phyloP scores from a whole-genome alignment of 192 early-diverging fungal genomes.

The Entophlyctis luteolus region DNA sequence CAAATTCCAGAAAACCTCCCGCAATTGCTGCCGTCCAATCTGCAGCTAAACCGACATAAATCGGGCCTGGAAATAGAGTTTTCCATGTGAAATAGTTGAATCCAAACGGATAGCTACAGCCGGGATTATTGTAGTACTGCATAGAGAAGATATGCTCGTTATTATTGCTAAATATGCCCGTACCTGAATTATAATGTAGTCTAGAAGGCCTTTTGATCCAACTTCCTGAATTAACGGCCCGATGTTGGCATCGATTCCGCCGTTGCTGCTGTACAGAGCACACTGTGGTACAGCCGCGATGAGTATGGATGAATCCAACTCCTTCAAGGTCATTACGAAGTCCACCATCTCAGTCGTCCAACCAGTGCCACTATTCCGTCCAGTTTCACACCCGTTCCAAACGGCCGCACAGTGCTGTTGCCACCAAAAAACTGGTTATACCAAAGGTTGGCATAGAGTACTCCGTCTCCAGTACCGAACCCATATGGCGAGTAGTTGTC shows the following conservation, averaged over 20 bases:
- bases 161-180: too few species aligned
- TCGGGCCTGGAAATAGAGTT: not conserved
- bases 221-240: not conserved
- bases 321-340: not conserved
- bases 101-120: not conserved
- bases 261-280: not conserved
- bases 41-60: not conserved
- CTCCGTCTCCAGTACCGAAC: conserved; percentile 1
- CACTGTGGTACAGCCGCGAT: conserved; percentile 4
- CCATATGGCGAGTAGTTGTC: not conserved
- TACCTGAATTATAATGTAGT: conserved; percentile 16
- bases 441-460: not conserved
- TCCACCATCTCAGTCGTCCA: not conserved
- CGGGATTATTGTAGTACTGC: conserved; percentile 22
- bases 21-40: conserved; percentile 12
- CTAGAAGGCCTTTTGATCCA: not conserved
- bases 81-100: conserved; percentile 9
- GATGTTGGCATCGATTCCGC: not conserved
- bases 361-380: not conserved
- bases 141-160: too few species aligned
- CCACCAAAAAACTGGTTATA: conserved; percentile 10
- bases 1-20: conserved; percentile 10
- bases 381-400: not conserved
- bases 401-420: not conserved
- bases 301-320: not conserved